A percentile compares a stretch with the other conserved stretches of the same genome.
phyloP scores from a whole-genome alignment of 1,139 yeast genomes.

The Magnusiomyces sp. region DNA sequence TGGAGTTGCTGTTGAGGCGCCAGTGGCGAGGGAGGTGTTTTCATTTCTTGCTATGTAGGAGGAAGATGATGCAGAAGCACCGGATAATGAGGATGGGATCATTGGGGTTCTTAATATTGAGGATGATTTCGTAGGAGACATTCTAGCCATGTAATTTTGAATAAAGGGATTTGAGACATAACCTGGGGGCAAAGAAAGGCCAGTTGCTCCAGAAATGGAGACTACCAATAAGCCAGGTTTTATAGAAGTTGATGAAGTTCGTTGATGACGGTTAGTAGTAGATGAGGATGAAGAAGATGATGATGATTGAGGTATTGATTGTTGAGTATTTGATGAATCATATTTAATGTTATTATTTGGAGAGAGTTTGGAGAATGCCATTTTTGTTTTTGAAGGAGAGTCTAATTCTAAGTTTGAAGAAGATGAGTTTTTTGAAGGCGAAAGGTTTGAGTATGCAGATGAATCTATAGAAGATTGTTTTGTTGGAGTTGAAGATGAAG shows the following conservation, averaged over 20 bases:
- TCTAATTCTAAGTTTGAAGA: too few relatives aligned
- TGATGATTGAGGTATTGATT: too few relatives aligned
- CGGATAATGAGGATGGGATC: slow-evolving; percentile 7
- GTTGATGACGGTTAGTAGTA: background rate
- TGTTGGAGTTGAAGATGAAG: too few relatives aligned
- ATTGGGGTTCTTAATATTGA: slow-evolving; percentile 7
- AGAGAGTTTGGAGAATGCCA: too few relatives aligned
- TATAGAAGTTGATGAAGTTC: slow-evolving; percentile 27
- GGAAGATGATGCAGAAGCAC: background rate
- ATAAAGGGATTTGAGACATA: slow-evolving; percentile 15
- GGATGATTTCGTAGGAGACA: slow-evolving; percentile 8
- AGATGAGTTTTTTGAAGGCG: too few relatives aligned
- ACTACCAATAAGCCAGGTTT: slow-evolving; percentile 66
- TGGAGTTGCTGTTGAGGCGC: slow-evolving; percentile 1
- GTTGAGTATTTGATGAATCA: too few relatives aligned
- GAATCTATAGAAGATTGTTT: too few relatives aligned
- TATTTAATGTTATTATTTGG: too few relatives aligned
- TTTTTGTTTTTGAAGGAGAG: too few relatives aligned
- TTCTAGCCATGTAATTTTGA: slow-evolving; percentile 15
- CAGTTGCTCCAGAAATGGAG: slow-evolving; percentile 54
- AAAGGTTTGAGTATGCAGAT: too few relatives aligned
- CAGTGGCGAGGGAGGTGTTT: slow-evolving; percentile 1
- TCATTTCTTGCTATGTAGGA: background rate
- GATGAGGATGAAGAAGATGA: background rate
- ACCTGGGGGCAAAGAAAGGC: slow-evolving; percentile 54